Base-by-base conservation (phyloP, 345 rosid genomes). In the Turnera subulata region DNA sequence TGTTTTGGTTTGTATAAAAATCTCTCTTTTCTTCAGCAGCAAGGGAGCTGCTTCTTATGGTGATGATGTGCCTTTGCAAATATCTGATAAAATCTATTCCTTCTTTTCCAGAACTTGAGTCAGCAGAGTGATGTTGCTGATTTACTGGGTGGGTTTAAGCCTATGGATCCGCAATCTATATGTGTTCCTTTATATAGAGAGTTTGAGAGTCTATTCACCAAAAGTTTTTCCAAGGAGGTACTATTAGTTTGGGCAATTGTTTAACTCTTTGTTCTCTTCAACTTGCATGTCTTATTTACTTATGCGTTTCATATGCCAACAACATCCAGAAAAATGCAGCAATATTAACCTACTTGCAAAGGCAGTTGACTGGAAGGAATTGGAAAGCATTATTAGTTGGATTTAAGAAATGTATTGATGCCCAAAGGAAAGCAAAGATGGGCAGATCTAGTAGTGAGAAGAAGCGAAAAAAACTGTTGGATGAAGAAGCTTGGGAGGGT, bases 101-200 rank as follows among this genome's bases (percentile, higher is more conserved):
- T 50, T 62, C 60, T 48, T 19, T 54, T 62, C 48, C 88, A 92
- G 98, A 92, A 92, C 68, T 78, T 92, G 78, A 92, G 98, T 77
- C 98, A 92, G 72, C 98, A 89, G 70, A 92, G 97, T 66, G 98
- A 92, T 66, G 76, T 85, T 68, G 87, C 96, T 65, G 97, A 92
- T 76, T 75, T 92, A 43, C 75, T 92, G 68, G 98, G 98, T 62
- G 98, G 98, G 25, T 92, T 86, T 79, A 92, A 85, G 89, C 98
- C 98, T 61, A 59, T 82, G 70, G 88, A 90, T 63, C 77, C 93
- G 60, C 78, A 68, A 53, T 80, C 73, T 64, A 78, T 80, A 48
- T 92, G 89, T 71, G 65, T 70, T 76, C 83, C 82, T 61, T 56
- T 92, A 38, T 92, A 78, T 57, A 82, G 83, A 66, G 96, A 89